Evolutionary conservation across 2,329 filamentous ascomycete species (phyloP).

Genomic region (Fulvia fulva): DNA sequence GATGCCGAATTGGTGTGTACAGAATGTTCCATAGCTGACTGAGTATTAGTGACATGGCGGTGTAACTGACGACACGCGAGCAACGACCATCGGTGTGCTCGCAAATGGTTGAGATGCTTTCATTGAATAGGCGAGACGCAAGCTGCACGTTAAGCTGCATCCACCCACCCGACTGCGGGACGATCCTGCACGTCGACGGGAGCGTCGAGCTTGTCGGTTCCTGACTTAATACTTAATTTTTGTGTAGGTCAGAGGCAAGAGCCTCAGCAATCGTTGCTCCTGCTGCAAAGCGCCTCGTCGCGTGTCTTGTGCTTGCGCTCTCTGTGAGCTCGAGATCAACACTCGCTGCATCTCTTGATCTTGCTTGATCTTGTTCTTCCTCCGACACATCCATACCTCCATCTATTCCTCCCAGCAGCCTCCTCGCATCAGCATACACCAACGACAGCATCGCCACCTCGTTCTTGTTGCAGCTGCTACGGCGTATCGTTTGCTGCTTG

Average conservation of each 20-base stretch:
- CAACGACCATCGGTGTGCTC: neutral
- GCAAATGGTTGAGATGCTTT: neutral
- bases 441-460: neutral
- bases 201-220: neutral
- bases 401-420: neutral
- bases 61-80: neutral
- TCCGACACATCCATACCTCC: neutral
- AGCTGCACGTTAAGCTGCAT: no score
- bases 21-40: no score
- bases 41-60: neutral
- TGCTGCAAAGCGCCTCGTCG: neutral
- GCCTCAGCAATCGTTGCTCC: neutral
- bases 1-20: no score
- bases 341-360: neutral
- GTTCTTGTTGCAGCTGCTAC: neutral
- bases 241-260: neutral
- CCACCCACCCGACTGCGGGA: neutral
- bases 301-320: neutral
- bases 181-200: no score
- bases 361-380: neutral
- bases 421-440: neutral
- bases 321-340: neutral
- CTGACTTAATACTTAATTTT: neutral
- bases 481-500: neutral
- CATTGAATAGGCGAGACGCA: neutral